These are phyloP conservation scores for Gonium pectorale DNA, from an alignment of 139 green algal genomes.

Conservation along the genomic window DNA sequence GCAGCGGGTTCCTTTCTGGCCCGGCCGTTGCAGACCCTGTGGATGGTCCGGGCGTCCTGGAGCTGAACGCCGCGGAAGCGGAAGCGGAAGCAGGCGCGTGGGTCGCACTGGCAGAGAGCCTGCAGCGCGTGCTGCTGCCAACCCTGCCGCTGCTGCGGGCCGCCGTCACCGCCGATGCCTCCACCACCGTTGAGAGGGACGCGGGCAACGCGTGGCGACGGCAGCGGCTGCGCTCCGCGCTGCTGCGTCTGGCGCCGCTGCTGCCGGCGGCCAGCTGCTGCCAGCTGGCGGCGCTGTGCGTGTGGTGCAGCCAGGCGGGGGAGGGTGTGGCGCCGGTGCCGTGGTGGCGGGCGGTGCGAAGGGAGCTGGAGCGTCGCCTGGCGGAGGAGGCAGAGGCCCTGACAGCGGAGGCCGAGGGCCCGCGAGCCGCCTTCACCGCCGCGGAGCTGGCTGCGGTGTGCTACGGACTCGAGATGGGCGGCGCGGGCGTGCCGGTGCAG, in stretches of 20 bases:
- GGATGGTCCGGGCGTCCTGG: no score
- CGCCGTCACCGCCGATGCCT: no score
- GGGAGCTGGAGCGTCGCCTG: not conserved
- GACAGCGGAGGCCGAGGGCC: not conserved
- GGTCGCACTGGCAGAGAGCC: not conserved
- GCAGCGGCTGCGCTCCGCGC: not conserved
- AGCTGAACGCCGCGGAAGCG: no score
- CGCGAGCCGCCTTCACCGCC: not conserved
- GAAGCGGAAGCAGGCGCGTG: no score
- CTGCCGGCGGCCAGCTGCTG: not conserved
- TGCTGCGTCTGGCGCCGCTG: not conserved
- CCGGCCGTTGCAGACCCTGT: no score
- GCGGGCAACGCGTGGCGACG: no score
- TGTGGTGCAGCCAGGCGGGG: not conserved
- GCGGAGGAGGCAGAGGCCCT: not conserved
- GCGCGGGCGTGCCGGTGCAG: not conserved
- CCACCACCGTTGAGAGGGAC: no score
- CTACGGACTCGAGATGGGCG: conserved; percentile 2
- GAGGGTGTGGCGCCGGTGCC: not conserved
- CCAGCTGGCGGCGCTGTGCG: conserved; percentile 22
- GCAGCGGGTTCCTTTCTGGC: no score
- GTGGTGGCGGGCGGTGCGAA: not conserved
- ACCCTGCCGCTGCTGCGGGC: conserved; percentile 1
- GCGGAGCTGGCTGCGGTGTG: not conserved
- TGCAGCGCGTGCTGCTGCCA: conserved; percentile 15